Percentiles rank a stretch among this genome's conserved stretches.
phyloP scores from a whole-genome alignment of 305 asterid species.

The Fraxinus velutina region DNA sequence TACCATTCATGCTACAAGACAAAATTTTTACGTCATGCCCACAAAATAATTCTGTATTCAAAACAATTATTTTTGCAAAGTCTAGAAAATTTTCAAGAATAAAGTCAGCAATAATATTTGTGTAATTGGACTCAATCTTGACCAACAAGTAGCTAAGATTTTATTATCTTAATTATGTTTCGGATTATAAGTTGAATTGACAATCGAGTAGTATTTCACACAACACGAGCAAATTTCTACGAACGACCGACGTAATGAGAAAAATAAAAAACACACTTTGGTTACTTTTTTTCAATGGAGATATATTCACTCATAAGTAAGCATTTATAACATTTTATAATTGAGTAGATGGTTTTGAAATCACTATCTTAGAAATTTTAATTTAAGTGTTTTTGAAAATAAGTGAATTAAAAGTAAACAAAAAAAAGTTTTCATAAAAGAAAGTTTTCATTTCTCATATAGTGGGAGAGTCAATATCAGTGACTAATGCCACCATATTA shows the following conservation, averaged over 20 bases:
- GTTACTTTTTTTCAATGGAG: background rate
- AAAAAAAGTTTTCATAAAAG: background rate
- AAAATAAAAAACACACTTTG: background rate
- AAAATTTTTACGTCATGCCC: conserved; percentile 51
- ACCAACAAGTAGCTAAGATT: background rate
- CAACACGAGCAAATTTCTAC: background rate
- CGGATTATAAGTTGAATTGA: background rate
- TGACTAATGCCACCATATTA: conserved; percentile 41
- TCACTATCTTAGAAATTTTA: background rate
- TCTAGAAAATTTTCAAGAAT: conserved; percentile 3
- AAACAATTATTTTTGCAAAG: background rate
- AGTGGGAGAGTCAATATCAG: conserved; percentile 49
- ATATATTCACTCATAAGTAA: background rate
- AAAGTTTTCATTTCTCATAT: conserved; percentile 13
- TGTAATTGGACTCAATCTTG: background rate
- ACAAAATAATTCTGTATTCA: background rate
- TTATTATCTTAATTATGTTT: background rate
- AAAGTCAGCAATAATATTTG: background rate
- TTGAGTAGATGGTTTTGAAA: background rate
- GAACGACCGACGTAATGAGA: background rate
- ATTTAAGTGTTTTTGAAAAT: background rate
- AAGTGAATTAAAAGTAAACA: background rate
- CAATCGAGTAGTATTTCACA: background rate
- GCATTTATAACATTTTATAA: background rate
- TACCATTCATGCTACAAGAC: conserved; percentile 50